Evolutionary conservation across 257 asterid genomes (phyloP).

Genomic region (Craterostigma plantagineum): DNA sequence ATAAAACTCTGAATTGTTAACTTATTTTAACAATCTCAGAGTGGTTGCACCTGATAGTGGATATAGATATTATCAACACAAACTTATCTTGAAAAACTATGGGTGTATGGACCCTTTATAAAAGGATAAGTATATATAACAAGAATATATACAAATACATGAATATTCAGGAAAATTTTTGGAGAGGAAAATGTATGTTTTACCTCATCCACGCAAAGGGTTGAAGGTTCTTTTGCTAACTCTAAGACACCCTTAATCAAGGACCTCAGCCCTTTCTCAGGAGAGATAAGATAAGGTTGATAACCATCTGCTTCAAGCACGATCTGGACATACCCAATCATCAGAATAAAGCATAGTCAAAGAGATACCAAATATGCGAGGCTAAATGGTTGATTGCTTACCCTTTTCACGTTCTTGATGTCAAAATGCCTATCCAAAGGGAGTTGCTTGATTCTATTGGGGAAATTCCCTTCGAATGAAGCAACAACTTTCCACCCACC

Average conservation of each 20-base stretch:
- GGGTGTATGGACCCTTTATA: no score
- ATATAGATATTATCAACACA: no score
- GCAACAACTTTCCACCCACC: conserved; percentile 98
- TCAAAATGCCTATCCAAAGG: conserved; percentile 91
- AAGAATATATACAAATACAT: not conserved
- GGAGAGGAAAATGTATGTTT: conserved; percentile 2
- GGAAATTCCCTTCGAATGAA: conserved; percentile 96
- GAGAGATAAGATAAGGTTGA: conserved; percentile 71
- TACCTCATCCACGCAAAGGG: conserved; percentile 82
- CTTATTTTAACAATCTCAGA: no score
- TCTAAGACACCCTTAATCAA: conserved; percentile 64
- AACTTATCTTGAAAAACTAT: no score
- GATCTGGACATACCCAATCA: conserved; percentile 32
- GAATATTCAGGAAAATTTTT: not conserved
- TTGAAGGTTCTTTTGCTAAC: conserved; percentile 79
- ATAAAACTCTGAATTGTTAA: not conserved
- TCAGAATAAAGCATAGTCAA: not conserved
- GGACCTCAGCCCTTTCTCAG: conserved; percentile 76
- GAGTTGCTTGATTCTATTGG: conserved; percentile 82
- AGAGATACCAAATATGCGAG: conserved; percentile 1
- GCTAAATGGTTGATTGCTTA: conserved; percentile 14
- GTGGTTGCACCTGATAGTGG: no score
- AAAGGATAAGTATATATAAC: no score
- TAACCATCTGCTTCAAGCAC: conserved; percentile 88
- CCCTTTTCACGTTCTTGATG: conserved; percentile 66